Conservation (phyloP, 2,329 filamentous ascomycete species). For the Alternaria panax region DNA sequence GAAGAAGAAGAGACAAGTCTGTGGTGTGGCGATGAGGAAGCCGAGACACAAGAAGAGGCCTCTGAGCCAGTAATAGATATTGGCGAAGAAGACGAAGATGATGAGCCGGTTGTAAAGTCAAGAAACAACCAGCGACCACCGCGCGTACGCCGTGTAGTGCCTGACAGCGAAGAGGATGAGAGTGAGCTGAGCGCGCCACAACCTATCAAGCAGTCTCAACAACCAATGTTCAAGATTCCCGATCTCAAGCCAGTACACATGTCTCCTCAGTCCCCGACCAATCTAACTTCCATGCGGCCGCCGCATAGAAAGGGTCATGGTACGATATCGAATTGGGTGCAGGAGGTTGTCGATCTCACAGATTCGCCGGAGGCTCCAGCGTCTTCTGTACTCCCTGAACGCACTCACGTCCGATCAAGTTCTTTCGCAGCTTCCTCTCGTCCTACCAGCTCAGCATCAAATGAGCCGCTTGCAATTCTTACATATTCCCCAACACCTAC, state of each 20-base stretch:
- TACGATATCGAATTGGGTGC: constrained; percentile 41
- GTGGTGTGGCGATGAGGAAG: constrained; percentile 39
- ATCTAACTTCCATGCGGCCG: constrained; percentile 31
- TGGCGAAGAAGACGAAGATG: constrained; percentile 35
- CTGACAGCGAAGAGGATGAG: constrained; percentile 36
- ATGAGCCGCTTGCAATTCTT: constrained; percentile 38
- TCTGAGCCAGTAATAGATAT: constrained; percentile 13
- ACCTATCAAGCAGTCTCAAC: not conserved
- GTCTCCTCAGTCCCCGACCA: constrained; percentile 11
- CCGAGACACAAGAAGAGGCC: constrained; percentile 10
- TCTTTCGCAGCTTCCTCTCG: constrained; percentile 40
- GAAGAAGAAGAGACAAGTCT: constrained; percentile 42
- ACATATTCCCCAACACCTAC: constrained; percentile 46
- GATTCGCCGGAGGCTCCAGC: constrained; percentile 34
- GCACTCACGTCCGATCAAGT: constrained; percentile 28
- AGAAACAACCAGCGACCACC: constrained; percentile 25
- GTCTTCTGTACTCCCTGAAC: constrained; percentile 29
- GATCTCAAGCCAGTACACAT: constrained; percentile 5
- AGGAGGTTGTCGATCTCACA: constrained; percentile 45
- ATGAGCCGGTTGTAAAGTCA: constrained; percentile 36
- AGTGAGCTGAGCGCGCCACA: constrained; percentile 8
- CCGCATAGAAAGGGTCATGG: constrained; percentile 36
- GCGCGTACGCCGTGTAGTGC: constrained; percentile 26
- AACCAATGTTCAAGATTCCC: constrained; percentile 12
- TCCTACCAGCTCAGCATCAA: constrained; percentile 40